These are phyloP conservation scores for Cladobotryum mycophilum DNA, from an alignment of 2,329 filamentous ascomycete species.

Conservation along the genomic window DNA sequence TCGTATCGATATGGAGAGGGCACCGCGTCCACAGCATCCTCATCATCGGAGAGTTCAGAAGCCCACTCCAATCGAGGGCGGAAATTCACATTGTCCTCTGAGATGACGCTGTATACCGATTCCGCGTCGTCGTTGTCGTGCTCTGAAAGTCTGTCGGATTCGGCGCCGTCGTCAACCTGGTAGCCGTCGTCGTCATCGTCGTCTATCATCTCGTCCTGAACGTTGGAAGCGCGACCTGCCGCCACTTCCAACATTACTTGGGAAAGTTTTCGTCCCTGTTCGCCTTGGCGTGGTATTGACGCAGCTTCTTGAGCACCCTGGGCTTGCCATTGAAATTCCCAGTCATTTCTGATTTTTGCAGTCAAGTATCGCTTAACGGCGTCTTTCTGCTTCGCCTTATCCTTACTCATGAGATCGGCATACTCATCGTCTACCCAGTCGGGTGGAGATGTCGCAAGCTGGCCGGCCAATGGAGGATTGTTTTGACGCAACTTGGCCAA, in stretches of 20 bases:
- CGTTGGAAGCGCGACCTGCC: constrained; percentile 5
- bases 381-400: constrained; percentile 57
- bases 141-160: constrained; percentile 28
- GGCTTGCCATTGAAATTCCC: constrained; percentile 52
- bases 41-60: constrained; percentile 50
- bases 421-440: constrained; percentile 46
- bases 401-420: constrained; percentile 54
- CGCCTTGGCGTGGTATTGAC: not conserved
- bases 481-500: constrained; percentile 44
- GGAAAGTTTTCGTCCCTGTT: not conserved
- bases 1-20: constrained; percentile 46
- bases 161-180: constrained; percentile 36
- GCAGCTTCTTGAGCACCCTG: not conserved
- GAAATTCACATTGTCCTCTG: constrained; percentile 47
- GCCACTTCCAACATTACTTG: not conserved
- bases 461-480: constrained; percentile 23
- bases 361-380: constrained; percentile 52
- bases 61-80: constrained; percentile 49
- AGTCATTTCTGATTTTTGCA: constrained; percentile 51
- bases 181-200: constrained; percentile 28
- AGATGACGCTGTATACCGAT: constrained; percentile 52
- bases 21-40: constrained; percentile 20
- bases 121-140: constrained; percentile 40
- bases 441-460: constrained; percentile 23
- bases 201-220: constrained; percentile 31